phyloP scores from a whole-genome alignment of 1,284 basidiomycete species.

The Tremellales sp. region DNA sequence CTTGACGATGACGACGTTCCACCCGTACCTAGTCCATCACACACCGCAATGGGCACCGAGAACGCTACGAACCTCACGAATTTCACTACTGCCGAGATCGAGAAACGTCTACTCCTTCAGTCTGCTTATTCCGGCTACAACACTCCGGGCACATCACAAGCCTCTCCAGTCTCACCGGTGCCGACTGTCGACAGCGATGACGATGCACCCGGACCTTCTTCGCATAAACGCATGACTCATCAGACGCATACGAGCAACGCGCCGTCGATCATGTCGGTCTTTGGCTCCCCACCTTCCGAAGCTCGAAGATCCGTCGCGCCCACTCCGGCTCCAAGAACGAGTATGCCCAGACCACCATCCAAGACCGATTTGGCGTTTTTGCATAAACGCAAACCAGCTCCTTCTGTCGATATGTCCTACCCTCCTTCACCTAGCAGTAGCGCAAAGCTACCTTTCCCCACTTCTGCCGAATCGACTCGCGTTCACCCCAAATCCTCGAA shows the following conservation, averaged over 20 bases:
- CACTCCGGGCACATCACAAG: not conserved
- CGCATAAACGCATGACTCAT: not conserved
- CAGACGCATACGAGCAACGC: not conserved
- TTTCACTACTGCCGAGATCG: not conserved
- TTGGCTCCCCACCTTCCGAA: constrained; percentile 19
- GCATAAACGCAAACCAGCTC: not conserved
- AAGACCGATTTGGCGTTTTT: not conserved
- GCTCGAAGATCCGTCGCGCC: constrained; percentile 10
- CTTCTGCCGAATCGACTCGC: not conserved
- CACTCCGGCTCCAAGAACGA: constrained; percentile 3
- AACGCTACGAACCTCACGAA: not conserved
- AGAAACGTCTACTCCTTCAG: not conserved
- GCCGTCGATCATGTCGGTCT: constrained; percentile 16
- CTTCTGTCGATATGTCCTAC: not conserved
- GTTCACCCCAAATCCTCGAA: constrained; percentile 1
- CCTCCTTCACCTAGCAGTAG: not conserved
- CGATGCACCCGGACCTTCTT: not conserved
- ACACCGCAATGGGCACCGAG: not conserved
- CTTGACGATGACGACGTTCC: not conserved
- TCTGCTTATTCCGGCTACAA: not conserved
- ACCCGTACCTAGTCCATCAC: not conserved
- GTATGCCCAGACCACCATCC: not conserved
- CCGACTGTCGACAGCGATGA: not conserved
- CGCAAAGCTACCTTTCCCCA: not conserved
- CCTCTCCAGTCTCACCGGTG: not conserved